A percentile compares a stretch with the other conserved stretches of the same genome.
These are phyloP conservation scores for Lachnellula occidentalis DNA, from an alignment of 2,329 filamentous ascomycete species.

Conservation along the genomic window DNA sequence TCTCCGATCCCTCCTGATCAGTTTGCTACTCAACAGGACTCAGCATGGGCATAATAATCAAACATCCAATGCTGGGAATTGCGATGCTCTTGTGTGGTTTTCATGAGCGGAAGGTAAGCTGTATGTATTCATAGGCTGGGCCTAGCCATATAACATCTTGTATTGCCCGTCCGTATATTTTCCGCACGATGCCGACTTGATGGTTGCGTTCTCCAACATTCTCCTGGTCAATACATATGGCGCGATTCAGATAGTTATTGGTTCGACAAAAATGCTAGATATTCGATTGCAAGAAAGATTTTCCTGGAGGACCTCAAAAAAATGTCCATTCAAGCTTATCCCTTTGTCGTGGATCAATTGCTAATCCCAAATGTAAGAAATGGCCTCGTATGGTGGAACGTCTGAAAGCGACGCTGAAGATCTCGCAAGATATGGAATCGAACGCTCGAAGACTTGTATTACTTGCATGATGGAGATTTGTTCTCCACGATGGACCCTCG, in stretches of 20 bases:
- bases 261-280: background rate
- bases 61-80: background rate
- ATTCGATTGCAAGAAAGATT: background rate
- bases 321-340: background rate
- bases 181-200: background rate
- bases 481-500: background rate
- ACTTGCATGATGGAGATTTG: background rate
- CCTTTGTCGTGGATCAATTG: background rate
- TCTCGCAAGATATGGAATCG: background rate
- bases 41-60: background rate
- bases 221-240: background rate
- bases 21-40: too few relatives aligned
- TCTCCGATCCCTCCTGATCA: too few relatives aligned
- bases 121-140: background rate
- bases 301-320: background rate
- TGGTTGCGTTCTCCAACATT: background rate
- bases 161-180: background rate
- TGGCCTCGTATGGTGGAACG: background rate
- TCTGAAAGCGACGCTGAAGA: background rate
- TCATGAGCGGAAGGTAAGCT: background rate
- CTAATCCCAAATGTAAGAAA: background rate
- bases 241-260: background rate
- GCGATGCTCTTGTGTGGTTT: background rate
- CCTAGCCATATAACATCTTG: background rate
- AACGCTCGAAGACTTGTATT: background rate